Evolutionary conservation across 441 rosid species (phyloP).

Genomic region (Populus hybrid): DNA sequence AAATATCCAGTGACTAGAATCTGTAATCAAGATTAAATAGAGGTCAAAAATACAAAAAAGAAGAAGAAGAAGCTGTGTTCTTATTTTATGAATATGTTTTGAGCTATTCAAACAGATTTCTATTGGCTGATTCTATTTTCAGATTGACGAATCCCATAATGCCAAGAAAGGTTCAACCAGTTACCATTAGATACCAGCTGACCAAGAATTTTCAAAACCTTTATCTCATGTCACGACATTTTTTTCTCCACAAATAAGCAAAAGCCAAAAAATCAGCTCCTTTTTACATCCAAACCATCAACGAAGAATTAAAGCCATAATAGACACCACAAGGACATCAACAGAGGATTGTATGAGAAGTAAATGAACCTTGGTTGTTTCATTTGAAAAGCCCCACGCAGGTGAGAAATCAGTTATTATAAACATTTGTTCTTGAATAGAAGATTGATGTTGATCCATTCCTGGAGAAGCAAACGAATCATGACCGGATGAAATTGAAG

Average conservation of each 20-base stretch:
- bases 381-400: constrained; percentile 75
- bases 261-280: background rate
- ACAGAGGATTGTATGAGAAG: background rate
- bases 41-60: constrained; percentile 17
- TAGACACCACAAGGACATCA: background rate
- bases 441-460: constrained; percentile 28
- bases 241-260: background rate
- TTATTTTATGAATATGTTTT: background rate
- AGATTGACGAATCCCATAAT: background rate
- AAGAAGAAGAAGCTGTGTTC: too few relatives aligned
- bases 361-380: constrained; percentile 72
- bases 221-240: background rate
- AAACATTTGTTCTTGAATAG: constrained; percentile 57
- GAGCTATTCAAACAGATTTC: background rate
- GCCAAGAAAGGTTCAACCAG: background rate
- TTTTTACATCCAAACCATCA: background rate
- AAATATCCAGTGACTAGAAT: constrained; percentile 82
- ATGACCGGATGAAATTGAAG: constrained; percentile 45
- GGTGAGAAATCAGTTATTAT: constrained; percentile 82
- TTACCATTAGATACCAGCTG: background rate
- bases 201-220: background rate
- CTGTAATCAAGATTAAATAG: constrained; percentile 41
- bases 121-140: background rate
- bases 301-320: background rate
- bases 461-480: constrained; percentile 40